A percentile compares a stretch with the other conserved stretches of the same genome.
Evolutionary conservation across 2,329 filamentous ascomycete species (phyloP).

Genomic region (Fusarium scirpi): DNA sequence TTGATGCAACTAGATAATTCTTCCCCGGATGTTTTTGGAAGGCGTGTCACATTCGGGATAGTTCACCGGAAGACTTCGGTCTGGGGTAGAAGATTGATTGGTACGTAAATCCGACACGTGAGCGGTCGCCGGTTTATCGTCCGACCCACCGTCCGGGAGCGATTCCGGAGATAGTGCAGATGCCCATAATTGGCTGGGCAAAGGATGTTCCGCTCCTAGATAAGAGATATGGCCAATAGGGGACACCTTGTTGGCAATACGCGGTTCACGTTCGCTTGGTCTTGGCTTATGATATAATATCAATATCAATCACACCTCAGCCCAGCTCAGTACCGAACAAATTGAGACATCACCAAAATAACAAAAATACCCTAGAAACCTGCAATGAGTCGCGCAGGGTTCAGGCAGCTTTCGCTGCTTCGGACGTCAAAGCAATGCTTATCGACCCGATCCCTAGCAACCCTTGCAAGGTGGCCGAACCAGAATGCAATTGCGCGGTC

Average conservation of each 20-base stretch:
- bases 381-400: constrained; percentile 33
- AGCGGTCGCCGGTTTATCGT: constrained; percentile 23
- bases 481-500: constrained; percentile 13
- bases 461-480: constrained; percentile 17
- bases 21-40: constrained; percentile 29
- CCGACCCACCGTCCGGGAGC: constrained; percentile 33
- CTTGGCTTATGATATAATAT: constrained; percentile 24
- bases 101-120: constrained; percentile 26
- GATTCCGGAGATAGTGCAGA: constrained; percentile 5
- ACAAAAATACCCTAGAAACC: not conserved
- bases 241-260: constrained; percentile 27
- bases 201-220: constrained; percentile 27
- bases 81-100: constrained; percentile 16
- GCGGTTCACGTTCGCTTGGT: not conserved
- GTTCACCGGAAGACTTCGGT: constrained; percentile 27
- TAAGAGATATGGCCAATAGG: constrained; percentile 27
- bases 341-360: not conserved
- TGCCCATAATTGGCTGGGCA: not conserved
- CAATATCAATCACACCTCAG: constrained; percentile 1
- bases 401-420: constrained; percentile 38
- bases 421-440: constrained; percentile 30
- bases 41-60: constrained; percentile 24
- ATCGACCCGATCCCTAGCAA: constrained; percentile 29
- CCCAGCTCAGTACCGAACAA: constrained; percentile 7
- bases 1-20: constrained; percentile 28